Evolutionary conservation across 2,329 filamentous ascomycete genomes (phyloP), one percentile per base, ranked within the genome.

Genomic region (Catunica adiposa): DNA sequence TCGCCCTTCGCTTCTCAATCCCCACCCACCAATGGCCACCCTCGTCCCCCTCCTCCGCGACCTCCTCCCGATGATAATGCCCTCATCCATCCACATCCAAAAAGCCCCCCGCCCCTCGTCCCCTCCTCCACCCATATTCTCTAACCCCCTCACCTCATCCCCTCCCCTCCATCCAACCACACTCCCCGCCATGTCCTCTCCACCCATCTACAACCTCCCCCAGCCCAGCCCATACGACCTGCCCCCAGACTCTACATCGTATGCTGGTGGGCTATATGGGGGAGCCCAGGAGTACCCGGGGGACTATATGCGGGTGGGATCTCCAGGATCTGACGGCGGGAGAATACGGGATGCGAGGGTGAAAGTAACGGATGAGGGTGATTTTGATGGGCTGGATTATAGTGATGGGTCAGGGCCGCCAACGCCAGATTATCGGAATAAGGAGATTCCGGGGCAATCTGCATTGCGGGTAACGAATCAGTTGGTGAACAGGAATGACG

Each of bases 401-500:
- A 65, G 64, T 2, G 65, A 64, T 26, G 63, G 66, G 40, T 46
- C n/a, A 31, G 50, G 42, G n/a, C 31, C 53, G 7, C 53, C 51
- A 17, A 58, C 53, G 9, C 48, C 57, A 15, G 29, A 52, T 37
- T 52, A 52, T 52, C 29, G 26, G 29, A 31, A 44, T 29, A 51
- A n/a, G 48, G 51, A 31, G 25, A 54, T 38, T 53, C 53, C 38
- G 29, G 55, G 23, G 38, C 53, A 29, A 50, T 44, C 57, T 9
- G 47, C 53, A 3, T 34, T 58, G 25, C 34, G 57, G 44, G 50
- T 58, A 15, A 53, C 50, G 22, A 58, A 58, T 38, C 50, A 55
- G 29, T 54, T 87, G 51, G 72, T 82, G 48, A 73, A 77, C 63
- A 75, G 79, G 64, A 80, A 76, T 55, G 77, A 82, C 58, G 77